phyloP scores from a whole-genome alignment of 2,329 filamentous ascomycete genomes.

The Colletotrichum sidae region DNA sequence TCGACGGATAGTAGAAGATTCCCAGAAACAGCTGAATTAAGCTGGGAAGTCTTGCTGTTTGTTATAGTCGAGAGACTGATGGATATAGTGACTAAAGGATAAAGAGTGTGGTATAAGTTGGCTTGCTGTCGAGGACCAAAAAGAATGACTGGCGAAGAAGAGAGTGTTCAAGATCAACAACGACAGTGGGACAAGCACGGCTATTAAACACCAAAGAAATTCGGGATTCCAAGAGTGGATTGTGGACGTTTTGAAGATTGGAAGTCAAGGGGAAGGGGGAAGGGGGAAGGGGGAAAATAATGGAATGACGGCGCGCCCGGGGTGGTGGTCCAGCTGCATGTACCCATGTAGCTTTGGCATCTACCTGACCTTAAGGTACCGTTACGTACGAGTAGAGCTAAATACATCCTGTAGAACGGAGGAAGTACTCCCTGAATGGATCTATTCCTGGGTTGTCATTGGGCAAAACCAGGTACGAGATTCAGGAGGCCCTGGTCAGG shows the following conservation, averaged over 20 bases:
- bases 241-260: neutral
- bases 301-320: constrained; percentile 24
- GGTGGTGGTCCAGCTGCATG: constrained; percentile 6
- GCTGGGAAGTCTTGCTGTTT: too few relatives aligned
- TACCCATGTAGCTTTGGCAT: too few relatives aligned
- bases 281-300: constrained; percentile 28
- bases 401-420: too few relatives aligned
- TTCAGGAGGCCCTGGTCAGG: constrained; percentile 32
- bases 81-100: constrained; percentile 22
- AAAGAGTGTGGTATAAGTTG: constrained; percentile 31
- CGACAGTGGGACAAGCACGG: constrained; percentile 28
- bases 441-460: too few relatives aligned
- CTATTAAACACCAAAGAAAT: constrained; percentile 30
- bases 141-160: constrained; percentile 31
- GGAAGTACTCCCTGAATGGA: too few relatives aligned
- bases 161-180: constrained; percentile 14
- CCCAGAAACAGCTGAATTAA: too few relatives aligned
- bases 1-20: constrained; percentile 4
- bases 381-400: too few relatives aligned
- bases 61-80: constrained; percentile 6
- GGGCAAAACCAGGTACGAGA: neutral
- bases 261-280: constrained; percentile 6
- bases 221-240: constrained; percentile 13
- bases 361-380: too few relatives aligned
- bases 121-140: constrained; percentile 30